Base-by-base conservation (phyloP, 2,329 filamentous ascomycete genomes). In the Epichloe sp. region DNA sequence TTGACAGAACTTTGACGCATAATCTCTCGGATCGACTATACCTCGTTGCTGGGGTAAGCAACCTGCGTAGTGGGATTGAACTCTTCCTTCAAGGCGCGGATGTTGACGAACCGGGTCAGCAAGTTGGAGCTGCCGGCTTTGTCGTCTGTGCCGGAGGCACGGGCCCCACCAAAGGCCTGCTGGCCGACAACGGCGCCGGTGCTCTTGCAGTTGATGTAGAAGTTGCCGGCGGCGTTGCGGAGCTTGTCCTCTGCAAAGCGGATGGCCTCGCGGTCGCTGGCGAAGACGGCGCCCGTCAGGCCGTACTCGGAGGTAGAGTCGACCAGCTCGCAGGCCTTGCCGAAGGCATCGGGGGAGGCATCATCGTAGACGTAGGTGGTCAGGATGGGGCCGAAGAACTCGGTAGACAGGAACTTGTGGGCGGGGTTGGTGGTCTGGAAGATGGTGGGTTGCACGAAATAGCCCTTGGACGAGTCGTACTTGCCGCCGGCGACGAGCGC, bases 131-230 rank as follows among this genome's bases (percentile, higher is more conserved):
- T 83, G 37, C 83, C 83, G 15, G 83, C 82, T 74, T 86, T 86
- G 68, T 86, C 83, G 63, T 86, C 86, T 21, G 83, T 86, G 26
- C 83, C 83, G 54, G 79, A 83, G 6, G 80, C 81, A 56, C 83
- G 72, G 12, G 80, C 76, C 49, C 83, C 83, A 21, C 83, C 83
- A 63, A 86, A 86, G 4, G 83, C 79, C 70, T 86, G 83, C 69
- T 86, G 83, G 14, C 82, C 83, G 7, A 86, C 82, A 23, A 87
- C 81, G 15, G 83, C 82, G 40, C 82, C 83, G 2, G 83, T 86
- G 66, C 79, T 83, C 77, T 90, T 90, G 73, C 83, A 86, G 71
- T 90, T 91, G 69, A 91, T 76, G 71, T 91, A 91, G 65, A 90
- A 90, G 72, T 91, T 91, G 42, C 86, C 86, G 0, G 86, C 86